Base-by-base conservation (phyloP, 139 green algal species). In the Volvox reticuliferus region DNA sequence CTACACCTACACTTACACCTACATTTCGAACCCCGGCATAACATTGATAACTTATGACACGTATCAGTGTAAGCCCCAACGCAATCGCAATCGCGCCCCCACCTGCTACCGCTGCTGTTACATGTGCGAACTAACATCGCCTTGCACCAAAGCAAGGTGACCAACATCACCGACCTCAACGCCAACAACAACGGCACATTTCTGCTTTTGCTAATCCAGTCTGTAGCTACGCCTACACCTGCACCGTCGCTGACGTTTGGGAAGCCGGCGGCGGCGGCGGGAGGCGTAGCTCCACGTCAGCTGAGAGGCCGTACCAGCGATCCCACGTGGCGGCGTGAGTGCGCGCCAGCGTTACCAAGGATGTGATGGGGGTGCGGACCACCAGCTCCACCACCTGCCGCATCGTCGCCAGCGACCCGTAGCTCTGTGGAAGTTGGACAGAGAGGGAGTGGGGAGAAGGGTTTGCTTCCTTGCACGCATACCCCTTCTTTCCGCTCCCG, bases 271-370 rank as follows among this genome's bases (percentile, higher is more conserved):
- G 75, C 75, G 33, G 26, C 50, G 36, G 78, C 36, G 37, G 78
- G 37, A 67, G 78, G 21, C 78, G 36, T 14, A 87, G 81, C 81
- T 71, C 37, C 69, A 89, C 84, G n/a, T 89, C 84, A 6, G 69
- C 84, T 3, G 69, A 82, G 68, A 89, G 32, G 26, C 36, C 84
- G 84, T 82, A 89, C 84, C 84, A 89, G 0, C 69, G 13, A 50
- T 89, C 84, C 84, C 84, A 89, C 9, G 84, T 81, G 33, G 36
- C n/a, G 24, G 83, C 83, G 0, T 81, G 67, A 3, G 68, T 44
- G n/a, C 32, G 22, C 17, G 9, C 32, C 71, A 90, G 71, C 0
- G 22, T 1, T 21, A 83, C 86, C 30, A 76, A 18, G 9, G 71
- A 84, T 17, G 32, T 50, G 30, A 77, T 68, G 69, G 87, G 87